phyloP scores from a whole-genome alignment of 2,329 filamentous ascomycete genomes.

The Neopestalotiopsis sp. region DNA sequence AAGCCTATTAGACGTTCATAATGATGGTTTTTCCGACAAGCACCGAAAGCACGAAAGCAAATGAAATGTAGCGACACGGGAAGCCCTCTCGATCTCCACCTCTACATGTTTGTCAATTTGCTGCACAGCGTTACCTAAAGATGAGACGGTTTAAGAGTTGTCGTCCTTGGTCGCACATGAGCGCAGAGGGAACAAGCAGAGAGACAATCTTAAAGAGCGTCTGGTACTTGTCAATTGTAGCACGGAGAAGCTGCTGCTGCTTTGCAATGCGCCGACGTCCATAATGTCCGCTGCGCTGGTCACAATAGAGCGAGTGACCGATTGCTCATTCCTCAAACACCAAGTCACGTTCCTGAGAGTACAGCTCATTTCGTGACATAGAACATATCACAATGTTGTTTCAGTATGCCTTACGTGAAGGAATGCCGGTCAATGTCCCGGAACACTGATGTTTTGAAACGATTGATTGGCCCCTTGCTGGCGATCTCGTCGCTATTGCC shows the following conservation, averaged over 20 bases:
- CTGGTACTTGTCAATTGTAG: background rate
- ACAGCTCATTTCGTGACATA: background rate
- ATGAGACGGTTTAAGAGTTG: background rate
- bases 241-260: background rate
- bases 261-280: background rate
- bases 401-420: conserved; percentile 3
- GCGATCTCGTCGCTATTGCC: conserved; percentile 12
- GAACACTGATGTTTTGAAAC: conserved; percentile 18
- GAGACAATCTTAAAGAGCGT: background rate
- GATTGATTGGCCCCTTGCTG: conserved; percentile 20
- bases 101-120: conserved; percentile 1
- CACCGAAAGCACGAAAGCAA: conserved; percentile 10
- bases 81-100: background rate
- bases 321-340: background rate
- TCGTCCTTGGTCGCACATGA: background rate
- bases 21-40: background rate
- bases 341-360: background rate
- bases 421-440: conserved; percentile 18
- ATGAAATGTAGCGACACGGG: conserved; percentile 6
- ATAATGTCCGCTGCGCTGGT: background rate
- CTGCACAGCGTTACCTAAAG: background rate
- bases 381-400: conserved; percentile 1
- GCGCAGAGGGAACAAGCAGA: background rate
- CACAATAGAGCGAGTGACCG: background rate
- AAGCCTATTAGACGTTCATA: conserved; percentile 21